A percentile compares a stretch with the other conserved stretches of the same genome.
Evolutionary conservation across 75 land plant genomes (phyloP).

Genomic region (Selaginella tamariscina): DNA sequence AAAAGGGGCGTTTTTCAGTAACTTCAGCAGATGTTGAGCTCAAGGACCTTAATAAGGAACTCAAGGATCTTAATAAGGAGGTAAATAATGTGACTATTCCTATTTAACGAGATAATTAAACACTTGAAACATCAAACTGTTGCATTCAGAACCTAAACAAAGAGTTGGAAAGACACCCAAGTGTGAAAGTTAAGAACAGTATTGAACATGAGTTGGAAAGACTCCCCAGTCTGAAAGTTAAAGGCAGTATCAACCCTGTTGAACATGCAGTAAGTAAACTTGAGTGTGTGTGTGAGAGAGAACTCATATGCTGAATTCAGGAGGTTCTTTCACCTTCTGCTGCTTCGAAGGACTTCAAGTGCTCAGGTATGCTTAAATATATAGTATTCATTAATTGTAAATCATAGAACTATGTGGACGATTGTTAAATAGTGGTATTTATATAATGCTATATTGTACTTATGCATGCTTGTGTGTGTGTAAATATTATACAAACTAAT

Average conservation of each 20-base stretch:
- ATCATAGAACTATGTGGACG: not conserved
- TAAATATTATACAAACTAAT: too few relatives aligned
- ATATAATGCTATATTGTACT: too few relatives aligned
- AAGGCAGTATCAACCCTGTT: not conserved
- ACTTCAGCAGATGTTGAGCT: constrained; percentile 68
- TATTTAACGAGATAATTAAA: not conserved
- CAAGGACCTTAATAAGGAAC: constrained; percentile 36
- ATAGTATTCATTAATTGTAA: not conserved
- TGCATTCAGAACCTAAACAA: not conserved
- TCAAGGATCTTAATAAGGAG: too few relatives aligned
- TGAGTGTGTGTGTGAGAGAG: not conserved
- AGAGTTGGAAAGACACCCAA: not conserved
- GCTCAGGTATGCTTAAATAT: constrained; percentile 18
- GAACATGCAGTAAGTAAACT: not conserved
- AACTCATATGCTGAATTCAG: constrained; percentile 6
- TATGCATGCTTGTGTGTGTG: too few relatives aligned
- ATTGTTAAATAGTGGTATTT: too few relatives aligned
- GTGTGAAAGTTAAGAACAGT: constrained; percentile 13
- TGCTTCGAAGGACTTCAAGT: constrained; percentile 18
- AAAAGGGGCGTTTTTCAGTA: constrained; percentile 94
- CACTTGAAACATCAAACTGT: not conserved
- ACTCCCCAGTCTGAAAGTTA: constrained; percentile 10
- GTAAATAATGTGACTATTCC: too few relatives aligned
- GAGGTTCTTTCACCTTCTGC: constrained; percentile 11
- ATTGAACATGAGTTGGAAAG: not conserved